Base-by-base conservation (phyloP, 345 rosid genomes). In the Aquilaria sinensis region DNA sequence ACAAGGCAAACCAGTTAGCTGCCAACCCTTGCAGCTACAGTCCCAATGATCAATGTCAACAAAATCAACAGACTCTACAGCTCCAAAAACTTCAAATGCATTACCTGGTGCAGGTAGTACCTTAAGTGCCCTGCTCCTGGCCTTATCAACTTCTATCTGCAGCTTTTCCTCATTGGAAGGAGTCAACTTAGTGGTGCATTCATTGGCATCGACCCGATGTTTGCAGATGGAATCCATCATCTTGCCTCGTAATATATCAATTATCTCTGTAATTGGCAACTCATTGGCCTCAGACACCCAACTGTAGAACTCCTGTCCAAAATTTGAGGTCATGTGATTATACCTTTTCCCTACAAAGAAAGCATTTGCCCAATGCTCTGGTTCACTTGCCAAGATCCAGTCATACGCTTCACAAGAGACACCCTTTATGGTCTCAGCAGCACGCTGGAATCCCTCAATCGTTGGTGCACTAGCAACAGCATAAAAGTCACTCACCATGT, bases 11-110 rank as follows among this genome's bases (percentile, higher is more conserved):
- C 87, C 85, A 1, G 68, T 77, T 58, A 70, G 31, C 51, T 80
- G 74, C 90, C 90, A 85, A 45, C 58, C 74, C 67, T 68, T 60
- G 69, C 90, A 85, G 45, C 74, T 85, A 61, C 87, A 85, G 12
- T 74, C 75, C 74, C 72, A 64, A 11, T 69, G 68, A 47, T 72
- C 74, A 57, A 71, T 67, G 67, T 85, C 80, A 56, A 82, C 90
- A 58, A 76, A 77, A 63, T 78, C 67, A 47, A 74, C 67, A 29
- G 75, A 51, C 56, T 59, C 63, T 63, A 61, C 61, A 55, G 69
- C 72, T 31, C 71, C 83, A 50, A 77, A 82, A 61, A 85, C 90
- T 78, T 85, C 85, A 53, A 85, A 82, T 11, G 80, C 51, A 23
- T 74, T 78, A 56, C 72, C 79, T 12, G 80, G 73, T 52, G 87